Base-by-base conservation (phyloP, 1,284 basidiomycete genomes). In the Cutaneotrichosporon spelunceum region DNA sequence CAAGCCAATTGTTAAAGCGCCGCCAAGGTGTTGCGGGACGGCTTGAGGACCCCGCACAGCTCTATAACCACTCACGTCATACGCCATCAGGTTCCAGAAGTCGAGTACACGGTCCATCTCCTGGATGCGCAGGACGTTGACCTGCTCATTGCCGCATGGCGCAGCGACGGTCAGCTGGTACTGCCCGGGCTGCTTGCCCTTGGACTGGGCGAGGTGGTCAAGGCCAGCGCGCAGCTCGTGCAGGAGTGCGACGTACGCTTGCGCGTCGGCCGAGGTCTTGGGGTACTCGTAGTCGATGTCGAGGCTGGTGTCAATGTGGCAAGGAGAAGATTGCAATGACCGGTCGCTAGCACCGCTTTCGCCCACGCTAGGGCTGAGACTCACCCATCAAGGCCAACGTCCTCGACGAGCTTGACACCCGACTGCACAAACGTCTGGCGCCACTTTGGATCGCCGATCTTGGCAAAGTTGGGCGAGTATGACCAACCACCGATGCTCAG, bases 1-100 rank as follows among this genome's bases (percentile, higher is more conserved):
- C n/a, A n/a, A n/a, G 7, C 11, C 42, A n/a, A 16, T 16, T n/a
- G 19, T 44, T 10, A 7, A 44, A 16, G 14, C 14, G 16, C 11
- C 14, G 23, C n/a, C n/a, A 14, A 33, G 30, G 8, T 33, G 30
- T 10, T 30, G 30, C 30, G 8, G 30, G 8, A 11, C 30, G 8
- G 8, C 8, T 11, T 33, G 30, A 1, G 30, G 13, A 9, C 39
- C 19, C 19, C 19, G 19, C 39, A 42, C 39, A 45, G 34, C 3
- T 24, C 10, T 27, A 19, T n/a, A 16, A 42, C 5, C 14, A 53
- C 58, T 54, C 55, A 63, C 62, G 50, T 67, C 66, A 36, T 67
- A 67, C 5, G 65, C 62, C 93, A 97, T 96, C 60, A 97, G 78
- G 76, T 95, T 94, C 91, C 91, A 95, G 79, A 88, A 92, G 47